A percentile compares a stretch with the other conserved stretches of the same genome.
Conservation (phyloP, 345 rosid genomes). For the Raphanus sativus region DNA sequence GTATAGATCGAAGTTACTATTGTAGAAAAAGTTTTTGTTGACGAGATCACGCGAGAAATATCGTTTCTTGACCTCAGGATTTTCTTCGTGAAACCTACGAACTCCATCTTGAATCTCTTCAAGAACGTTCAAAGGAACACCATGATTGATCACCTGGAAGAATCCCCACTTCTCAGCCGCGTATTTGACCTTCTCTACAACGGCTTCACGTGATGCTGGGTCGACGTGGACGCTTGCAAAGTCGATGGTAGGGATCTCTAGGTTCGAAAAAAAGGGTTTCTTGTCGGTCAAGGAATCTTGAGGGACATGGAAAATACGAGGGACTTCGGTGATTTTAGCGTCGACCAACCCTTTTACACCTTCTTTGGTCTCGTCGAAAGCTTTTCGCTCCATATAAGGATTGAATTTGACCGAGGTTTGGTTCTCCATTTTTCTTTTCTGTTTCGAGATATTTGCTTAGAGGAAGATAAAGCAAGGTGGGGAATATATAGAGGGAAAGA, state of each 20-base stretch:
- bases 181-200: constrained; percentile 30
- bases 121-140: constrained; percentile 38
- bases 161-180: constrained; percentile 40
- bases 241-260: constrained; percentile 42
- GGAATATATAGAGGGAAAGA: background rate
- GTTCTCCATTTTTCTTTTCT: background rate
- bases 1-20: constrained; percentile 47
- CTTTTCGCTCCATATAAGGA: constrained; percentile 1
- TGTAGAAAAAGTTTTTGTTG: constrained; percentile 29
- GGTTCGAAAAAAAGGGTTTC: background rate
- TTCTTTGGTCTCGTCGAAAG: background rate
- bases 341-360: background rate
- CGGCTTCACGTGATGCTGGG: background rate
- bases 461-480: background rate
- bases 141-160: constrained; percentile 54
- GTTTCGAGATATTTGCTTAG: background rate
- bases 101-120: constrained; percentile 29
- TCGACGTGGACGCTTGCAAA: constrained; percentile 30
- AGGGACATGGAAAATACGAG: background rate
- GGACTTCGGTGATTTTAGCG: background rate
- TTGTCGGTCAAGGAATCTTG: background rate
- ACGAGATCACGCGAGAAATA: constrained; percentile 15
- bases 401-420: background rate
- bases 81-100: constrained; percentile 33
- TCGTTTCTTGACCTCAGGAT: constrained; percentile 30